phyloP scores from a whole-genome alignment of 371 early-diverging fungal genomes.

The Choanephora cucurbitarum region DNA sequence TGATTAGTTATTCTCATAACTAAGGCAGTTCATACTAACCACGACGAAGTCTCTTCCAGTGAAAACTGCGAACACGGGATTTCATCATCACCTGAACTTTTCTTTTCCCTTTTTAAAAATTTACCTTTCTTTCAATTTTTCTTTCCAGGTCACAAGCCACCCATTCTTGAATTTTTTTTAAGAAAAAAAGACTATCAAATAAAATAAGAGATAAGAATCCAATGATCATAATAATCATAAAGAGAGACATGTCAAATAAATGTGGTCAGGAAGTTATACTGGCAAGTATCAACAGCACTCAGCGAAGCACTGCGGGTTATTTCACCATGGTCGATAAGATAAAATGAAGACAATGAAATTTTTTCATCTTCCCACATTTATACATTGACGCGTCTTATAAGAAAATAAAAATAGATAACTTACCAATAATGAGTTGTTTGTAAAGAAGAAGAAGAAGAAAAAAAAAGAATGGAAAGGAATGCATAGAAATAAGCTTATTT shows the following conservation, averaged over 20 bases:
- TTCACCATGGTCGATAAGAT: conserved; percentile 47
- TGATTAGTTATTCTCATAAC: neutral
- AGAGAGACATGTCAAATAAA: neutral
- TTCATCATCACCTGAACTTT: conserved; percentile 38
- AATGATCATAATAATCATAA: neutral
- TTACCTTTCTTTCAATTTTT: conserved; percentile 6
- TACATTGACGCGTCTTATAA: neutral
- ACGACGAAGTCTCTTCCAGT: conserved; percentile 37
- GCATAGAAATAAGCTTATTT: no score
- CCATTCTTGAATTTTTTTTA: no score
- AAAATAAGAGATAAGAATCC: no score
- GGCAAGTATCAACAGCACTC: conserved; percentile 50
- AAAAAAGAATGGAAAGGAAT: no score
- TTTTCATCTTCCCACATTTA: conserved; percentile 35
- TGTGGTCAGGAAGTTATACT: conserved; percentile 45
- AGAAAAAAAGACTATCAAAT: no score
- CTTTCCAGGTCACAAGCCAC: neutral
- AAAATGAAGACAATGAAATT: conserved; percentile 38
- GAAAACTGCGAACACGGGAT: conserved; percentile 46
- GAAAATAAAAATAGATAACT: conserved; percentile 4
- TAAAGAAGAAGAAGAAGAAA: no score
- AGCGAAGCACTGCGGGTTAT: conserved; percentile 47
- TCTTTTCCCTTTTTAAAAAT: no score
- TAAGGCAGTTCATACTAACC: conserved; percentile 11
- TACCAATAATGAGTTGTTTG: conserved; percentile 1